Base-by-base conservation (phyloP, 345 rosid species). In the Linum usitatissimum region DNA sequence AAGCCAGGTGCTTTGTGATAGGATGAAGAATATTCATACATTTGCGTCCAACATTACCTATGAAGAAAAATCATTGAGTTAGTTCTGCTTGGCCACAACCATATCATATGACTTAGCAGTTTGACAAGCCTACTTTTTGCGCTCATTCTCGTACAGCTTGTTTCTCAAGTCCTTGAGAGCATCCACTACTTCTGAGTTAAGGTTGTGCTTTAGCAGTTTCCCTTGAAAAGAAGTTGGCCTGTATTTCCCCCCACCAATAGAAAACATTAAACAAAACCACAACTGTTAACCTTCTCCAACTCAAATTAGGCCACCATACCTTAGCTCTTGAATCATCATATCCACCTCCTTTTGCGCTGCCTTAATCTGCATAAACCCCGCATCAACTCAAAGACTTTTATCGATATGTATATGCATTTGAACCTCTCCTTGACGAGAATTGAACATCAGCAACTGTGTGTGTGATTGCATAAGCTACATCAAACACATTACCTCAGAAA, bases 141-240 rank as follows among this genome's bases (percentile, higher is more conserved):
- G 51, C 68, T 81, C 85, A 3, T 73, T 78, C 57, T 88, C 80
- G 0, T 79, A 75, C 64, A 91, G 79, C 73, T 83, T 84, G 42
- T 75, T 83, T 79, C 87, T 81, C 59, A 88, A 66, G 76, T 86
- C 95, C 76, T 84, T 86, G 30, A 91, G 90, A 60, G 96, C 96
- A 71, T 79, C 95, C 0, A 86, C 90, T 2, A 88, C 96, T 80
- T 82, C 84, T n/a, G 92, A 70, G 73, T 88, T 86, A 65, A 91
- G 92, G 79, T 86, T 86, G 78, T 91, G 87, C 77, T 88, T 86
- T 60, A 91, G 68, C 71, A 88, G 71, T 80, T 73, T 88, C 59
- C 96, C 95, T 74, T 84, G 87, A 68, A 91, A 91, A 23, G 97
- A 87, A 66, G 74, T 78, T 3, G 84, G 63, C 73, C 98, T 86